Evolutionary conservation across 2,329 filamentous ascomycete species (phyloP), one percentile per base, ranked within the genome.

Genomic region (Calonectria pseudoreteaudii): DNA sequence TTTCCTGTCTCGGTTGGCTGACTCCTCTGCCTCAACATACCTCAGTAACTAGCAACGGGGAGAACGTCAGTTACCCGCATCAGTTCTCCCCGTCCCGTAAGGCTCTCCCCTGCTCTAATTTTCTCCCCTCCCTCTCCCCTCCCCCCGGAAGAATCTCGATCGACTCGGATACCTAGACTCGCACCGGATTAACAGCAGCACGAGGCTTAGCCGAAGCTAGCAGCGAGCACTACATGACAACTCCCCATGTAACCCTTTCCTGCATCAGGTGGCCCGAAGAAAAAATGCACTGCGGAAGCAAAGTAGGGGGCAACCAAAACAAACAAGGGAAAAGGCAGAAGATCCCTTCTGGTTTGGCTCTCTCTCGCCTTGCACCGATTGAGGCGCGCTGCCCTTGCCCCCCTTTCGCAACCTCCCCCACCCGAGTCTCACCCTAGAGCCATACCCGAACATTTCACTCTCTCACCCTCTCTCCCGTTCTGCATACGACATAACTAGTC

Each of bases 261-360:
- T 62, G 36, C 65, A 72, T 72, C 65, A 72, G 70, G 65, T 68
- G 70, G 47, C 26, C 53, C n/a, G 47, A 68, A 65, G 56, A 65
- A 68, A 62, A 56, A 31, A 44, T 49, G 66, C 52, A 70, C 36
- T 47, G 20, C 36, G 38, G 52, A 36, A 36, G 70, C 56, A 64
- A 34, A 72, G 44, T 38, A 56, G 56, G 70, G 70, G 41, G 56
- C 66, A 60, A 20, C 70, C 70, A 68, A 49, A 56, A 68, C 70
- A 49, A 72, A 65, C 58, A 77, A 73, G 70, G 70, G 64, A 65
- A 72, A 53, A 64, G 47, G 56, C 77, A 77, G 78, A 74, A 78
- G 78, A 79, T 79, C 75, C 62, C 68, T 76, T 75, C 71, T 74
- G 53, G 66, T 73, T 70, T 76, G 62, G 71, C 62, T 69, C 62